Evolutionary conservation across 2,329 filamentous ascomycete species (phyloP), one percentile per base, ranked within the genome.

Genomic region (Epichloe coenophiala): DNA sequence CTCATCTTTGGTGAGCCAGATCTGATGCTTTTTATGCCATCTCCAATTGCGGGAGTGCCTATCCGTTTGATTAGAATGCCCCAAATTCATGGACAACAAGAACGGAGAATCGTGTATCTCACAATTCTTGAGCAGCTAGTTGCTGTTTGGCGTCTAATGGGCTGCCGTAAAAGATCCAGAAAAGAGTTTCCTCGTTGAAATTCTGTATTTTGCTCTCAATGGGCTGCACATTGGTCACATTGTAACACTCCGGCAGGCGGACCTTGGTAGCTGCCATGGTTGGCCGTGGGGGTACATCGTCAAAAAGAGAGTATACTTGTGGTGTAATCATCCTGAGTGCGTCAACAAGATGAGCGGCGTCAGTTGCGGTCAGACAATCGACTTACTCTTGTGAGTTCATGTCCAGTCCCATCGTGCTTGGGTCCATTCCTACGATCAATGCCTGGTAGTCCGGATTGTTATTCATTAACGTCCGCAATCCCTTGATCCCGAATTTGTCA

Each of bases 91-190:
- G 12, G 4, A 19, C 9, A 19, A 15, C 9, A 2, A 5, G 17
- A 41, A 35, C 21, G 6, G 21, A 5, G 31, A 19, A 6, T 37
- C n/a, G 6, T 9, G 21, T 17, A 2, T 57, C 77, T 65, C 66
- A 83, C 79, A 84, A 68, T 61, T 84, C 79, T 40, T 74, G 68
- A 0, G 81, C 80, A 3, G 81, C 81, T 65, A 81, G 68, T 45
- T 80, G 75, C 60, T 84, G 81, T 62, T 81, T 79, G 37, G 76
- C 60, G 58, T 84, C 80, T 43, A 74, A 71, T 7, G 81, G 78
- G 53, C 77, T 81, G 64, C 77, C 81, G 63, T 84, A 84, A 60
- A 84, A 84, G 56, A 84, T 84, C 74, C 78, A 83, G 63, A 84
- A 79, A 45, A 84, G 66, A 0, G 81, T 83, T 64, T 84, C 81